Evolutionary conservation across 768 basidiomycete genomes (phyloP).

Genomic region (Rhizopogon vinicolor): DNA sequence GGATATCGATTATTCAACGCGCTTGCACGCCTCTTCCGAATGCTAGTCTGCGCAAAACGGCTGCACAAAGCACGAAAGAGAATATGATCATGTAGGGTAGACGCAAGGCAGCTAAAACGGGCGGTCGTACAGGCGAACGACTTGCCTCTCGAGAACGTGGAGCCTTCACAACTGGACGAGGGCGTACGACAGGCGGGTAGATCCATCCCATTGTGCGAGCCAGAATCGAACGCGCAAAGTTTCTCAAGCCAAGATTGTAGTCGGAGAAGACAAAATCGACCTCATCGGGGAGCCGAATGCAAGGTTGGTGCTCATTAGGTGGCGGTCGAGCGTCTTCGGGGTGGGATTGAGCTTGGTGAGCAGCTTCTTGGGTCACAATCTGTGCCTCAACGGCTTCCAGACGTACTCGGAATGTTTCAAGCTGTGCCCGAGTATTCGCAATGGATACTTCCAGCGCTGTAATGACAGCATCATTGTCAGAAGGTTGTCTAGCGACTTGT

Average conservation of each 20-base stretch:
- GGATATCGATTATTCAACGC: slow-evolving; percentile 10
- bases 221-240: slow-evolving; percentile 12
- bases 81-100: slow-evolving; percentile 21
- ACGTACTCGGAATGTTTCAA: slow-evolving; percentile 22
- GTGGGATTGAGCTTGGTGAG: not conserved
- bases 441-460: slow-evolving; percentile 21
- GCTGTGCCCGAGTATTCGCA: slow-evolving; percentile 15
- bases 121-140: slow-evolving; percentile 4
- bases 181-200: slow-evolving; percentile 8
- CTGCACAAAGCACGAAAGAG: slow-evolving; percentile 23
- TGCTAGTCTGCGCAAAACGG: slow-evolving; percentile 19
- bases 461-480: slow-evolving; percentile 6
- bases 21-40: slow-evolving; percentile 19
- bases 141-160: not conserved
- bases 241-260: slow-evolving; percentile 4
- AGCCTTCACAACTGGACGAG: not conserved
- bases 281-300: not conserved
- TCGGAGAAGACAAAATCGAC: not conserved
- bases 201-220: slow-evolving; percentile 18
- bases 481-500: not conserved
- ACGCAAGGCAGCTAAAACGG: slow-evolving; percentile 4
- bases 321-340: not conserved
- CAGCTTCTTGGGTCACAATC: slow-evolving; percentile 11
- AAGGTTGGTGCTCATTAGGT: not conserved
- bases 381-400: slow-evolving; percentile 23